Base-by-base conservation (phyloP, 495 filamentous ascomycete genomes). In the Aspergillus carlsbadensis region DNA sequence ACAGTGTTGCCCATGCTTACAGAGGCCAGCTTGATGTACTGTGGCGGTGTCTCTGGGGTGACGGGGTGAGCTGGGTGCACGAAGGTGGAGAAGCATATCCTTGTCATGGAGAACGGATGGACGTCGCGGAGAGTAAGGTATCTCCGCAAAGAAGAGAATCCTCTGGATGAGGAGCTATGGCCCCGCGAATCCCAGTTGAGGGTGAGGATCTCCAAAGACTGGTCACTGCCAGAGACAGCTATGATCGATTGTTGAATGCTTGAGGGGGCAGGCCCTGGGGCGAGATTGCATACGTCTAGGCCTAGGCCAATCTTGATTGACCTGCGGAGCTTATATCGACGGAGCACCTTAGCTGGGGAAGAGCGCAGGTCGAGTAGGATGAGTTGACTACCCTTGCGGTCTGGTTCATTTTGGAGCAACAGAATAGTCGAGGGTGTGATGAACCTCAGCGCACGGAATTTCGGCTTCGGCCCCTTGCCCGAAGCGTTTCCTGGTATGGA, bases 41-140 rank as follows among this genome's bases (percentile, higher is more conserved):
- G 82, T 10, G 78, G 78, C 21, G 68, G 70, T 50, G 79, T 66
- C 10, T 75, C 69, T 54, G 74, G 68, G 1, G 75, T 65, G 36
- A 75, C 65, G 10, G 77, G 72, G 37, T 75, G 75, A 43, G 78
- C 54, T 0, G 87, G 87, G 5, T 85, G 77, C 26, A 66, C 70
- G 67, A 90, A 89, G 24, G 80, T 78, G 6, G 92, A 93, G 68
- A 96, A 93, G 53, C 81, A 78, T 45, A 96, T 76, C 58, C 86
- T 88, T 5, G 93, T 97, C 68, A 97, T 95, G 57, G 90, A 86
- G 43, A 87, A 82, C 1, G 88, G 83, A 67, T 97, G 94, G 14
- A 91, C 92, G 18, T 85, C 75, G 51, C 80, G 82, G 52, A 94
- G 72, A 29, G 81, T 84, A 13, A 81, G 76, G 67, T 90, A 87